Evolutionary conservation across 768 basidiomycete species (phyloP).

Genomic region (Piloderma croceum): DNA sequence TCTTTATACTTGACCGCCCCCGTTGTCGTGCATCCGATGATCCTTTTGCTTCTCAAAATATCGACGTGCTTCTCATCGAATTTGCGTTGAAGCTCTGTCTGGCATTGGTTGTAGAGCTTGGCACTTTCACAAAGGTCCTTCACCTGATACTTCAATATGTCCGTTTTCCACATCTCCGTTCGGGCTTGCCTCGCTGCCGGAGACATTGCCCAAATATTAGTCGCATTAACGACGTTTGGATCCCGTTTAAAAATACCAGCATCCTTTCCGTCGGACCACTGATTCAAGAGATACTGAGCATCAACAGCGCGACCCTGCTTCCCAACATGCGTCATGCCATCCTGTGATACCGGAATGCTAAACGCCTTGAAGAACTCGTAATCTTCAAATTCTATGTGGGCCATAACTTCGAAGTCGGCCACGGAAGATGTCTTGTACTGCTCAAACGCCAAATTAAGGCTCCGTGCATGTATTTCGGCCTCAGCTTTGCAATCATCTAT

Average conservation of each 20-base stretch:
- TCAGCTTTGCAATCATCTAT: constrained; percentile 22
- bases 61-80: constrained; percentile 29
- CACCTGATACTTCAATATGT: constrained; percentile 30
- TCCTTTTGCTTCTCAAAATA: constrained; percentile 40
- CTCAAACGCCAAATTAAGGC: constrained; percentile 16
- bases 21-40: constrained; percentile 67
- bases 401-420: constrained; percentile 20
- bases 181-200: constrained; percentile 19
- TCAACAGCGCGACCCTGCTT: constrained; percentile 17
- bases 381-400: constrained; percentile 33
- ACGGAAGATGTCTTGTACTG: constrained; percentile 12
- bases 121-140: constrained; percentile 28
- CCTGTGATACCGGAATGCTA: constrained; percentile 20
- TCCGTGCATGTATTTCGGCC: constrained; percentile 3
- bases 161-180: constrained; percentile 29
- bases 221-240: constrained; percentile 13
- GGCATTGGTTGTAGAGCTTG: constrained; percentile 35
- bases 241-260: constrained; percentile 24
- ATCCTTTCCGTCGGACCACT: constrained; percentile 30
- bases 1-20: constrained; percentile 57
- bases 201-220: constrained; percentile 34
- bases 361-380: constrained; percentile 29
- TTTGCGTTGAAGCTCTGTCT: constrained; percentile 30
- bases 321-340: constrained; percentile 31
- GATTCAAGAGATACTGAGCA: constrained; percentile 25